A percentile compares a stretch with the other conserved stretches of the same genome.
Evolutionary conservation across 495 filamentous ascomycete species (phyloP).

Genomic region (Trichoderma parareesei): DNA sequence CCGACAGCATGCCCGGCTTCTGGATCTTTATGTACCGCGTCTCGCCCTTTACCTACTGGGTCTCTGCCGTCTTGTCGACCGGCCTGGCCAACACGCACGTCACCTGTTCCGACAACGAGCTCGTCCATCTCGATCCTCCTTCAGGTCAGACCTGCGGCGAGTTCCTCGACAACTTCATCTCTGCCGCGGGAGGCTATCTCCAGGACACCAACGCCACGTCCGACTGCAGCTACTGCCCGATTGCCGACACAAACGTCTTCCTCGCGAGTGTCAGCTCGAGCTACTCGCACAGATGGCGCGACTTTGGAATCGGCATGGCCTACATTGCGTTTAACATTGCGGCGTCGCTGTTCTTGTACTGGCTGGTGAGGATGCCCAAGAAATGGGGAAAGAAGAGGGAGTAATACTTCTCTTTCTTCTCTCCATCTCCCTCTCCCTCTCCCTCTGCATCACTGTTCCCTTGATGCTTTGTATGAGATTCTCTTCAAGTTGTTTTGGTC

Average conservation of each 20-base stretch:
- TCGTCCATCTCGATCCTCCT: constrained; percentile 40
- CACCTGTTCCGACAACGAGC: constrained; percentile 44
- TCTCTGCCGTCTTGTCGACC: constrained; percentile 42
- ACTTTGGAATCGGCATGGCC: constrained; percentile 38
- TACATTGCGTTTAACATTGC: constrained; percentile 59
- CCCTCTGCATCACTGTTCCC: not conserved
- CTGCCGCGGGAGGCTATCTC: constrained; percentile 33
- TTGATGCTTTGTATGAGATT: not conserved
- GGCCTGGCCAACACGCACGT: constrained; percentile 41
- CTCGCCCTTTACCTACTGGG: constrained; percentile 54
- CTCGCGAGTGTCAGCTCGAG: constrained; percentile 34
- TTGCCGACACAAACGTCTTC: constrained; percentile 47
- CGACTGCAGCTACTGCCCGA: constrained; percentile 48
- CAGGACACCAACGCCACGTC: constrained; percentile 37
- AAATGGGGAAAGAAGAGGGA: constrained; percentile 15
- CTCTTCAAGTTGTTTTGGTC: too few species aligned
- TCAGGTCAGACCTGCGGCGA: constrained; percentile 38
- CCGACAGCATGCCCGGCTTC: constrained; percentile 46
- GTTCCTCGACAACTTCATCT: constrained; percentile 38
- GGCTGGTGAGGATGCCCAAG: constrained; percentile 57
- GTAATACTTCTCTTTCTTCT: not conserved
- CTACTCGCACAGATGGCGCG: constrained; percentile 30
- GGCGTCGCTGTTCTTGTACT: constrained; percentile 56
- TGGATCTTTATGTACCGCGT: constrained; percentile 67
- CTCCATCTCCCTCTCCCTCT: not conserved